Evolutionary conservation across 2,329 filamentous ascomycete species (phyloP), one percentile per base, ranked within the genome.

Genomic region (Magnaporthales sp.): DNA sequence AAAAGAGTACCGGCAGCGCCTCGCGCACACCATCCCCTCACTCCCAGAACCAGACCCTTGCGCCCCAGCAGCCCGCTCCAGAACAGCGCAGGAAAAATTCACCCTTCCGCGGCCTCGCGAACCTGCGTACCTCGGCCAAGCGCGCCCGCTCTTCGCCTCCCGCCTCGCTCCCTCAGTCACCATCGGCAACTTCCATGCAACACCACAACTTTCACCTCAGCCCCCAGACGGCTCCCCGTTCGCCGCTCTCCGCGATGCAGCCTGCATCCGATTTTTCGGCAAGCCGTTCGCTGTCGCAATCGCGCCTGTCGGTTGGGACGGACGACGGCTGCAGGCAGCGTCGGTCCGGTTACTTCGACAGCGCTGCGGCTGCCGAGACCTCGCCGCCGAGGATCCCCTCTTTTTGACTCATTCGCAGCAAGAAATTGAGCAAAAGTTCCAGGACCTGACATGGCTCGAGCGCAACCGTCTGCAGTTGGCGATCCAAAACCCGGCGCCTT

Each of bases 391-490:
- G 69, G 65, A 73, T 85, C 67, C 70, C 70, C 7, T 58, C 0
- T 71, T 71, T 22, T 58, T 71, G 11, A 64, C 61, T 4, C 38
- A 68, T 4, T 62, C 68, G 2, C 78, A 78, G 68, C 70, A 77
- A 74, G 83, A 85, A 83, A 78, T 69, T 82, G 8, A 7, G 9
- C 5, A 71, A 68, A 84, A 82, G 70, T 87, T 85, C 70, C 77
- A 80, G 24, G 84, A 87, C 27, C 76, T 87, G 54, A 77, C 77
- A 22, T 85, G 82, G 83, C 78, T 79, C 60, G 85, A 87, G 72
- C 80, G 82, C 61, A 74, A 80, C 27, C 81, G 85, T 56, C 67
- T 82, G 7, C 72, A 78, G 30, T 78, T 78, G 66, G 77, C 79
- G 26, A 66, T 73, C 10, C 74, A 76, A 66, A 80, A 80, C 74